These are phyloP conservation scores for Aeschynomene evenia DNA, from an alignment of 306 rosid species.

Conservation along the genomic window DNA sequence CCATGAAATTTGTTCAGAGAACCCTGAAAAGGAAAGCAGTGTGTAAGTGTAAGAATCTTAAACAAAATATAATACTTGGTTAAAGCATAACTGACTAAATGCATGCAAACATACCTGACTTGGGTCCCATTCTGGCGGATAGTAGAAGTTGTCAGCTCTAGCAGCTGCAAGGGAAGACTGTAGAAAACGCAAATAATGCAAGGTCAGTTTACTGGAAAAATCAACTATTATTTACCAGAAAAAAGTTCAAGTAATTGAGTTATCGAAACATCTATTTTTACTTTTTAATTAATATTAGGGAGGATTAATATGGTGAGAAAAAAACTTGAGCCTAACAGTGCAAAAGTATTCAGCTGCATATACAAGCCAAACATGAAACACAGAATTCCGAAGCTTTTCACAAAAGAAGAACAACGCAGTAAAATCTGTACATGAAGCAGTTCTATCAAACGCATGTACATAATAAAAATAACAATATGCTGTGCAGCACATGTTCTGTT, in stretches of 20 bases:
- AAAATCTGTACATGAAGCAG: not conserved
- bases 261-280: no score
- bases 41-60: conserved; percentile 19
- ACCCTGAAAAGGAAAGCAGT: conserved; percentile 51
- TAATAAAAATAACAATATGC: no score
- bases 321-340: not conserved
- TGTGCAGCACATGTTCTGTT: not conserved
- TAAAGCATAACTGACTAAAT: not conserved
- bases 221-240: conserved; percentile 1
- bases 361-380: not conserved
- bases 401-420: not conserved
- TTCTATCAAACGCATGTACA: not conserved
- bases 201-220: conserved; percentile 30
- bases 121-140: conserved; percentile 96
- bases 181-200: conserved; percentile 42
- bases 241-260: no score
- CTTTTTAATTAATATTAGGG: no score
- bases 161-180: conserved; percentile 98
- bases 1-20: conserved; percentile 88
- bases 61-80: not conserved
- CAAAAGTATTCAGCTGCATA: not conserved
- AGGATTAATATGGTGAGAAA: not conserved
- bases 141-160: conserved; percentile 86
- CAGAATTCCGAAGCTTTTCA: not conserved
- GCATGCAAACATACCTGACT: conserved; percentile 53